Base-by-base conservation (phyloP, 352 stramenopile genomes). In the Saprolegnia diclina region DNA sequence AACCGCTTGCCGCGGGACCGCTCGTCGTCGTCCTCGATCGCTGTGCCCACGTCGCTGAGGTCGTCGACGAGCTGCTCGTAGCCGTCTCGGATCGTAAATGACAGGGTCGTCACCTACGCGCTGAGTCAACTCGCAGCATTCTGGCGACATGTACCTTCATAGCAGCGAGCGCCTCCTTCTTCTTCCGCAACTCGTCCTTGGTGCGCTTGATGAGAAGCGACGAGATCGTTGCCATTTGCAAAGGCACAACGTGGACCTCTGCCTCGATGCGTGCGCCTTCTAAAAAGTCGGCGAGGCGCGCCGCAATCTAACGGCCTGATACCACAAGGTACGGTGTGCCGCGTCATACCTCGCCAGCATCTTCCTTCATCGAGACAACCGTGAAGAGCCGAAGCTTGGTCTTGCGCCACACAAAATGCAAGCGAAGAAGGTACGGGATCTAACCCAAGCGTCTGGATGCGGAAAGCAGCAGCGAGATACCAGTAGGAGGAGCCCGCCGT, bases 401-500 rank as follows among this genome's bases (percentile, higher is more conserved):
- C 18, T 63, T 64, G 18, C 66, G 64, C 71, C 71, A 75, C 4
- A 75, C 71, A 19, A 26, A 52, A 46, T 75, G 71, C 32, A 57
- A 21, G 4, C 37, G 32, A 11, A 75, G 40, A 9, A 75, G 45
- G 26, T 71, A 71, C 13, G 71, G 65, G 22, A 75, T 64, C 63
- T 69, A 69, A n/a, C 14, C 14, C 14, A n/a, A 7, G n/a, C 6
- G 7, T 55, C 11, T 14, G 7, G 7, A 56, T 9, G 29, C 14
- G 16, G 7, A 9, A 16, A 21, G 22, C n/a, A n/a, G 26, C 9
- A 14, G 14, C 4, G 11, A 16, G 0, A 16, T 69, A 69, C 63
- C 35, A 75, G 32, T n/a, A 75, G 42, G 5, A 71, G 54, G 4
- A 75, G 45, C 22, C 71, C 71, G 21, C 71, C 71, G 45, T 73